These are phyloP conservation scores for Durotheca rogersii DNA, from an alignment of 495 filamentous ascomycete species.

Conservation along the genomic window DNA sequence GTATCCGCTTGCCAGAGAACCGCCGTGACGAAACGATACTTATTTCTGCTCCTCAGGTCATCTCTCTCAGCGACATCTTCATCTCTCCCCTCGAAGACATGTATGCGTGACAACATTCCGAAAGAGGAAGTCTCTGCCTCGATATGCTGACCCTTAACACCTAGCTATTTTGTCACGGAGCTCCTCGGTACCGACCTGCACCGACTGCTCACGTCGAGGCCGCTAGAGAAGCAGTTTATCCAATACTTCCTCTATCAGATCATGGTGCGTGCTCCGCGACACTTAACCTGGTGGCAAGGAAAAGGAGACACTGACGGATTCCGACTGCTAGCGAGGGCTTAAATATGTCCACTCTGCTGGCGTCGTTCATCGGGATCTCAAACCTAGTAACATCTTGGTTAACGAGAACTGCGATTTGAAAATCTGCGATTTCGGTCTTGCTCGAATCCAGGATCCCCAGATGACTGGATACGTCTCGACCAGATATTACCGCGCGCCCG, in stretches of 20 bases:
- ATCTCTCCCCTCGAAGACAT: conserved; percentile 98
- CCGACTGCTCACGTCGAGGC: conserved; percentile 89
- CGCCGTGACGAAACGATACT: background rate
- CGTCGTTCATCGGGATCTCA: conserved; percentile 95
- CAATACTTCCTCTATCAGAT: conserved; percentile 99
- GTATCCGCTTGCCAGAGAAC: background rate
- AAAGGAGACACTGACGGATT: conserved; percentile 4
- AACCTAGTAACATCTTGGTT: conserved; percentile 97
- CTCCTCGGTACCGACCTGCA: conserved; percentile 96
- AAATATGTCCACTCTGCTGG: conserved; percentile 99
- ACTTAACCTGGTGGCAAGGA: background rate
- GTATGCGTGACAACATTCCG: no score
- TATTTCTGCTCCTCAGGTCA: conserved; percentile 62
- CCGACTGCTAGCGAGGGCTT: conserved; percentile 71
- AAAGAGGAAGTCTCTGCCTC: background rate
- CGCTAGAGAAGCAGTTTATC: conserved; percentile 98
- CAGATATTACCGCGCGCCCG: conserved; percentile 95
- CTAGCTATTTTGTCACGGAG: conserved; percentile 96
- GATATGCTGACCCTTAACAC: conserved; percentile 31
- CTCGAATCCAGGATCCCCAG: conserved; percentile 98
- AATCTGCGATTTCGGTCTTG: conserved; percentile 98
- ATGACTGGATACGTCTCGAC: conserved; percentile 99
- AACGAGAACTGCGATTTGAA: conserved; percentile 99
- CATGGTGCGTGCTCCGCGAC: conserved; percentile 59
- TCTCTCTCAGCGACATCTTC: conserved; percentile 98